Conservation (phyloP, 176 grass and related monocot genomes). For the Oryza brachyantha region DNA sequence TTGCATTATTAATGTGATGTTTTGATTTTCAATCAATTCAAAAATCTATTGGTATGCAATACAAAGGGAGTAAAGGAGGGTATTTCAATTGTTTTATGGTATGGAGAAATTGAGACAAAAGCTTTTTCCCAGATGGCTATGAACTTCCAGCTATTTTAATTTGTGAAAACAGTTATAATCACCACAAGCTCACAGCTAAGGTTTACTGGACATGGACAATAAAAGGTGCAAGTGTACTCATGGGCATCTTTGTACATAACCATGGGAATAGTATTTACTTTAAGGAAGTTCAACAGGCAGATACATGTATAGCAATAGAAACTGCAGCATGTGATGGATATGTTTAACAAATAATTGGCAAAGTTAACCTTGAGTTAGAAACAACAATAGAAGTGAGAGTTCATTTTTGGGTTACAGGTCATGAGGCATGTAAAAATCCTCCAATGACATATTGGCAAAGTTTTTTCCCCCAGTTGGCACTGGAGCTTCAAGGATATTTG, state of each 20-base stretch:
- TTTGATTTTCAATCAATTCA: neutral
- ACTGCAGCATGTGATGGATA: neutral
- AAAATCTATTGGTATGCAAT: neutral
- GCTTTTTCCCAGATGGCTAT: neutral
- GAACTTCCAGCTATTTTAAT: neutral
- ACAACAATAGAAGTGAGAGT: neutral
- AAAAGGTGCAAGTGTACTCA: neutral
- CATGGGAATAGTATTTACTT: neutral
- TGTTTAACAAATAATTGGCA: neutral
- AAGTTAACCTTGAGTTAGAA: conserved; percentile 8
- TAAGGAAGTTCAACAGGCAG: neutral
- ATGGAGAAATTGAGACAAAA: neutral
- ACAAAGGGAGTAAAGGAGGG: neutral
- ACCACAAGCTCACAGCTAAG: neutral
- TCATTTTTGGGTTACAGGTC: neutral
- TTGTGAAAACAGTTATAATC: conserved; percentile 1
- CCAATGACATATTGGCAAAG: neutral
- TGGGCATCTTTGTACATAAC: neutral
- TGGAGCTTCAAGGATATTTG: conserved; percentile 8
- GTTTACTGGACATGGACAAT: neutral
- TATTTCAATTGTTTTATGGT: neutral
- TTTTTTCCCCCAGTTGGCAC: neutral
- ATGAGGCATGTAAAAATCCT: neutral
- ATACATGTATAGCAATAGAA: neutral
- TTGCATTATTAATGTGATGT: neutral